These are phyloP conservation scores for Raffaelea ambrosiae DNA, from an alignment of 2,329 filamentous ascomycete genomes.

Conservation along the genomic window DNA sequence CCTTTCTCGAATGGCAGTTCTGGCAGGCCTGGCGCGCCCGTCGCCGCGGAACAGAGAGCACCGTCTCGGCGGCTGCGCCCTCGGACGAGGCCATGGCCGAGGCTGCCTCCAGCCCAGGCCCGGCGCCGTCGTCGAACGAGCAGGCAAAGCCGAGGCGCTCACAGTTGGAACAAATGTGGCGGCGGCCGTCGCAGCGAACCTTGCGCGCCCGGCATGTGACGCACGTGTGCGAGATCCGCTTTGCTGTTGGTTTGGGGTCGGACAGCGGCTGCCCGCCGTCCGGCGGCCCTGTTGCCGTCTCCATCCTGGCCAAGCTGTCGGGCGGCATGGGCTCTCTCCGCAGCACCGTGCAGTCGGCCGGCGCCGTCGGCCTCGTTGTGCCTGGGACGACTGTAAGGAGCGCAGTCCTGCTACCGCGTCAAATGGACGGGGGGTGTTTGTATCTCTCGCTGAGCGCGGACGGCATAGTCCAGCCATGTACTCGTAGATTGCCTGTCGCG, in stretches of 20 bases:
- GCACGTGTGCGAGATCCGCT: constrained; percentile 40
- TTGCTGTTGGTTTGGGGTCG: constrained; percentile 10
- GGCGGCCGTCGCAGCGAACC: constrained; percentile 48
- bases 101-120: constrained; percentile 15
- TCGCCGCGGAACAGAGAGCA: constrained; percentile 36
- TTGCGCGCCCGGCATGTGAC: constrained; percentile 47
- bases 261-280: no score
- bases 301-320: no score
- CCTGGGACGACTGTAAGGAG: no score
- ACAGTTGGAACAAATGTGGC: constrained; percentile 48
- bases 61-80: constrained; percentile 7
- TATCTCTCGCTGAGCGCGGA: no score
- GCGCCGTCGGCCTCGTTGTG: no score
- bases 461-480: no score
- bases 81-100: constrained; percentile 10
- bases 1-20: constrained; percentile 50
- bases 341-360: no score
- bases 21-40: constrained; percentile 49
- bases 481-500: background rate
- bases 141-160: constrained; percentile 49
- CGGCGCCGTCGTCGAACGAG: constrained; percentile 41
- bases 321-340: no score
- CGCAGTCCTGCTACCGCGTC: no score
- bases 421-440: no score
- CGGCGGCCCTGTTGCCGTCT: no score